Evolutionary conservation across 495 filamentous ascomycete species (phyloP), one percentile per base, ranked within the genome.

Genomic region (Neurospora intermedia): DNA sequence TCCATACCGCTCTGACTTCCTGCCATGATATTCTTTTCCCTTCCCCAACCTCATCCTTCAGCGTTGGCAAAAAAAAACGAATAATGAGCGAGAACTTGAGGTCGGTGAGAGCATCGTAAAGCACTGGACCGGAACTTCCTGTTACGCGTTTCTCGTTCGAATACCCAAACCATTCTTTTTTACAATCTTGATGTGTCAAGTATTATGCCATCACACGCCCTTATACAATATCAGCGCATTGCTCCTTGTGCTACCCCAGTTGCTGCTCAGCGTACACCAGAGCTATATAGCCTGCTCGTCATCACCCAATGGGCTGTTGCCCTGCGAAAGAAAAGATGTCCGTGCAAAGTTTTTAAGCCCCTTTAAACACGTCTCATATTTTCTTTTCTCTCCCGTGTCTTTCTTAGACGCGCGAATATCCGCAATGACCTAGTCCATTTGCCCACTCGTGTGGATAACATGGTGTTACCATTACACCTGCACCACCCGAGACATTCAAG

Each of bases 181-280:
- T 27, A 31, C 54, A 18, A 18, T 66, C 54, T 38, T 9, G 27
- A 35, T 66, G 54, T 35, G 27, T 66, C 54, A 66, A 48, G 76
- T 72, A 70, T 43, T 45, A 72, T 70, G 73, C 70, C 70, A 73
- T 73, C 69, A 74, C 76, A 77, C 76, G 72, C 73, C 41, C 42
- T 75, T 54, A 75, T 73, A 74, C 73, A 76, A 74, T 73, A 77
- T 76, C 76, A 72, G 74, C 71, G 71, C 79, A 74, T 76, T 77
- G 69, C 41, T 75, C 70, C 16, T 71, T 77, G 76, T 79, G 35
- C 71, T 16, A 79, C 79, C 77, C 71, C 76, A 73, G 41, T 69
- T 75, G 20, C 46, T 73, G 75, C 70, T 48, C 75, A 78, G 73
- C 75, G 71, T 73, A 77, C 75, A 76, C 43, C 77, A 73, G 62